A percentile compares a stretch with the other conserved stretches of the same genome.
Conservation (phyloP, 163 green algal genomes). For the Trebouxia gelatinosa region DNA sequence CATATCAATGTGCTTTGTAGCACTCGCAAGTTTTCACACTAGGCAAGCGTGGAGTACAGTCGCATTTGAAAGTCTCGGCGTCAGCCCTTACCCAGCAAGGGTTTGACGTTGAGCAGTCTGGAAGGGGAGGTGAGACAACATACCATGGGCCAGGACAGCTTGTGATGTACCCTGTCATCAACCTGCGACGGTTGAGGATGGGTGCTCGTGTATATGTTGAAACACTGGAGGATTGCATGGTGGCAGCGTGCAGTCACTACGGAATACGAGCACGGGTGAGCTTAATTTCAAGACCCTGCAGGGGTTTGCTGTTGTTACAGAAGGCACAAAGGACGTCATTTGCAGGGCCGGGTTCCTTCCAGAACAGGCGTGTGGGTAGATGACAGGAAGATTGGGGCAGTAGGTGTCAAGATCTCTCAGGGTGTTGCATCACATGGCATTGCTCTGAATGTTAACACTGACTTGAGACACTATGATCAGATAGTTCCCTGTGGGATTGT, state of each 20-base stretch:
- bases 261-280: conserved; percentile 50
- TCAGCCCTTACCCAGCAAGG: conserved; percentile 50
- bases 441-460: conserved; percentile 52
- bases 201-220: conserved; percentile 89
- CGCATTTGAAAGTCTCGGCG: conserved; percentile 24
- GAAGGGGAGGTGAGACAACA: conserved; percentile 94
- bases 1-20: conserved; percentile 61
- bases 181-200: conserved; percentile 69
- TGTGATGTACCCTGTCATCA: conserved; percentile 94
- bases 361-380: conserved; percentile 91
- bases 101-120: conserved; percentile 68
- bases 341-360: conserved; percentile 61
- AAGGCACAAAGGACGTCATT: background rate
- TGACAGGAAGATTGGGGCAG: conserved; percentile 88
- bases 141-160: conserved; percentile 97
- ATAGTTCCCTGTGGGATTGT: conserved; percentile 44
- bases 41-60: conserved; percentile 46
- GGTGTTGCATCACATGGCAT: conserved; percentile 71
- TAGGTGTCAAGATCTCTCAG: conserved; percentile 87
- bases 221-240: conserved; percentile 82
- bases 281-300: background rate
- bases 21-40: conserved; percentile 93
- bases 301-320: background rate
- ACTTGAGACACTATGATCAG: conserved; percentile 43
- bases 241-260: conserved; percentile 57